A percentile compares a stretch with the other conserved stretches of the same genome.
These are phyloP conservation scores for Dendrocalamus latiflorus DNA, from an alignment of 202 grass and related monocot species.

Conservation along the genomic window DNA sequence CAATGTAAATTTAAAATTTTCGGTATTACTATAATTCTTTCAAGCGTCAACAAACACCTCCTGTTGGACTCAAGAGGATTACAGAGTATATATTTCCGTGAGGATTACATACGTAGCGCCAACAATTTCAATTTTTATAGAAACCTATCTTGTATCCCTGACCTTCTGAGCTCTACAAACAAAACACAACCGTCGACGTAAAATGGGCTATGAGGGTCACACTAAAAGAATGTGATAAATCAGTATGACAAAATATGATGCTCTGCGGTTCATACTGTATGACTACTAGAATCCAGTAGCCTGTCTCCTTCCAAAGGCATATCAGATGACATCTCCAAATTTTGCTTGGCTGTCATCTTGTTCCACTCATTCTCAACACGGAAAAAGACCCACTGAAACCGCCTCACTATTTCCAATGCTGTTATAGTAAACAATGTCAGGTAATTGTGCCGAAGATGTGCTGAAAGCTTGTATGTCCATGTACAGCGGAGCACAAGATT, in stretches of 20 bases:
- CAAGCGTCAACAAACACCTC: conserved; percentile 27
- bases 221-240: conserved; percentile 65
- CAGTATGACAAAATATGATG: neutral
- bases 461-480: conserved; percentile 98
- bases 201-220: conserved; percentile 21
- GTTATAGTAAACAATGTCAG: conserved; percentile 75
- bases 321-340: conserved; percentile 64
- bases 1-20: neutral
- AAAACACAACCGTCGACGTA: conserved; percentile 23
- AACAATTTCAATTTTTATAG: conserved; percentile 29
- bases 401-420: conserved; percentile 74
- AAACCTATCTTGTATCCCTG: conserved; percentile 34
- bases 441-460: conserved; percentile 94
- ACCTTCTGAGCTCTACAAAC: conserved; percentile 40
- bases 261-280: conserved; percentile 42
- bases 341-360: conserved; percentile 81
- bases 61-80: conserved; percentile 16
- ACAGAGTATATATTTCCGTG: conserved; percentile 1
- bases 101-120: neutral
- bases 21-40: neutral
- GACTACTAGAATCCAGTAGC: conserved; percentile 60
- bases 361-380: conserved; percentile 97
- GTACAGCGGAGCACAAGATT: conserved; percentile 85
- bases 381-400: conserved; percentile 97
- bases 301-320: conserved; percentile 55